Percentiles rank a stretch among this genome's conserved stretches.
Evolutionary conservation across 192 early-diverging fungal genomes (phyloP).

Genomic region (Backusella liffmaniae): DNA sequence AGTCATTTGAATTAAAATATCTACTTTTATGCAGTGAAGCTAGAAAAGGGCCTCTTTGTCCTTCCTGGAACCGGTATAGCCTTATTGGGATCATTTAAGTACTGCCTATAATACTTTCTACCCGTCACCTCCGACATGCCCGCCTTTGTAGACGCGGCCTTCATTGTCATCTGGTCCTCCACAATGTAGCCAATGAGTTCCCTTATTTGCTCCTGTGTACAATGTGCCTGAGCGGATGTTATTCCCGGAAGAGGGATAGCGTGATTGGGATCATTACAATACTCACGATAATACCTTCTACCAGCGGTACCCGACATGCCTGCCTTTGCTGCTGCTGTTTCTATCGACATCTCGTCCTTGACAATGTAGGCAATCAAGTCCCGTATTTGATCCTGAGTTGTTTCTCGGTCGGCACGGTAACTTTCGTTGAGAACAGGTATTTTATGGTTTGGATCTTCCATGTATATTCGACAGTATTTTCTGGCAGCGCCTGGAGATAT

Average conservation of each 20-base stretch:
- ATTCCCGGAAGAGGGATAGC: background rate
- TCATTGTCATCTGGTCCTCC: background rate
- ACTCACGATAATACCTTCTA: background rate
- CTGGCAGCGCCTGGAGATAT: background rate
- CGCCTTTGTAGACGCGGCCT: background rate
- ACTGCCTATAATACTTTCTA: background rate
- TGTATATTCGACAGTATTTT: background rate
- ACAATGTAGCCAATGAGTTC: background rate
- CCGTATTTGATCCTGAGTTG: background rate
- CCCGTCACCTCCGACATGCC: background rate
- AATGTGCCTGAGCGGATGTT: background rate
- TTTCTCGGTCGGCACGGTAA: background rate
- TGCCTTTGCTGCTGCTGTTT: background rate
- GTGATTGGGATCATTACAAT: background rate
- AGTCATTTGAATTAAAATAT: too few species aligned
- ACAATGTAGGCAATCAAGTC: background rate
- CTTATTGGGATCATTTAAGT: background rate
- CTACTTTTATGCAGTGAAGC: too few species aligned
- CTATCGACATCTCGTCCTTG: background rate
- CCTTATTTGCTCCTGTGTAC: background rate
- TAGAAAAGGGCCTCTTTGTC: too few species aligned
- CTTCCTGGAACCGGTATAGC: background rate
- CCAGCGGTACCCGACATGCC: background rate
- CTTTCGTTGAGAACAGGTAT: background rate
- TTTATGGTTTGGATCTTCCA: background rate